These are phyloP conservation scores for Bullera alba DNA, from an alignment of 768 basidiomycete species.

Conservation along the genomic window DNA sequence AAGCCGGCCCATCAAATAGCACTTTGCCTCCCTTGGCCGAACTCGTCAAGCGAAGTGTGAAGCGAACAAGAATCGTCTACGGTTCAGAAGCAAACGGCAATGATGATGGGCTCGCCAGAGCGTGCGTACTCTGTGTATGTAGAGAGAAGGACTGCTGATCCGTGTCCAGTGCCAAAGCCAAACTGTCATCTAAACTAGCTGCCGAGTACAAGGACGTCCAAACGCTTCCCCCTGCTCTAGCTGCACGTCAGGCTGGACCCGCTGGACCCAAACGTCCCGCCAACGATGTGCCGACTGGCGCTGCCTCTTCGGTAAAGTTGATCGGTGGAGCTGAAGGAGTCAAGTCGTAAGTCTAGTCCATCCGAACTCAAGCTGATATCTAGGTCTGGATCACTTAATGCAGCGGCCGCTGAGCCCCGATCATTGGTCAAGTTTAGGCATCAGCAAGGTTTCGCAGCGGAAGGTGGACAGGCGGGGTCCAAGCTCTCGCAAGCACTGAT, in stretches of 20 bases:
- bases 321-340: slow-evolving; percentile 47
- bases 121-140: slow-evolving; percentile 28
- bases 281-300: slow-evolving; percentile 5
- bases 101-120: slow-evolving; percentile 40
- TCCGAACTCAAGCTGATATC: no score
- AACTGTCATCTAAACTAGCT: slow-evolving; percentile 71
- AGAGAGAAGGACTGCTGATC: slow-evolving; percentile 5
- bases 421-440: slow-evolving; percentile 44
- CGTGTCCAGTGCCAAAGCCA: slow-evolving; percentile 36
- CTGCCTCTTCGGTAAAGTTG: slow-evolving; percentile 42
- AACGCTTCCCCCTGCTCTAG: slow-evolving; percentile 69
- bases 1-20: slow-evolving; percentile 23
- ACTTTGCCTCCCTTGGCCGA: slow-evolving; percentile 38
- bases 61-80: slow-evolving; percentile 43
- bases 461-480: slow-evolving; percentile 46
- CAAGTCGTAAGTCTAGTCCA: slow-evolving; percentile 18
- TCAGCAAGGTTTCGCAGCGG: slow-evolving; percentile 44
- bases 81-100: slow-evolving; percentile 21
- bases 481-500: slow-evolving; percentile 79
- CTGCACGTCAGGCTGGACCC: slow-evolving; percentile 71
- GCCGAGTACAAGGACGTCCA: slow-evolving; percentile 85
- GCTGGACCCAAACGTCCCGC: slow-evolving; percentile 65
- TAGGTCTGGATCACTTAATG: not conserved
- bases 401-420: slow-evolving; percentile 16
- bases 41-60: slow-evolving; percentile 37